phyloP scores from a whole-genome alignment of 352 stramenopile species.

The Elongisporangium prolatum region DNA sequence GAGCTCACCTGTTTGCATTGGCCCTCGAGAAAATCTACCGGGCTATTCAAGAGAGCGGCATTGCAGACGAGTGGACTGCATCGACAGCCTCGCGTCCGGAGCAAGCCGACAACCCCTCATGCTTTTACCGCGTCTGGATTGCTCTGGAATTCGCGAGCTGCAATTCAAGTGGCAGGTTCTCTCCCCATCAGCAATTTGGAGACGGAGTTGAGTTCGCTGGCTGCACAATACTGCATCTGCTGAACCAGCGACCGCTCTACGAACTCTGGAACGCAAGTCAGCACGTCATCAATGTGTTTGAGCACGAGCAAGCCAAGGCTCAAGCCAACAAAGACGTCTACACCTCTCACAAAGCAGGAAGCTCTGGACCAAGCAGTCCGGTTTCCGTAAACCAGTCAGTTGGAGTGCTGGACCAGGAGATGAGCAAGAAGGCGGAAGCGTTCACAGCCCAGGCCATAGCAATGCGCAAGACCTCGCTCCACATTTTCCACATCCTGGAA shows the following conservation, averaged over 20 bases:
- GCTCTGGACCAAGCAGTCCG: slow-evolving; percentile 1
- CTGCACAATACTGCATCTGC: slow-evolving; percentile 48
- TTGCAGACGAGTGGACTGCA: slow-evolving; percentile 37
- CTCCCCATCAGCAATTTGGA: slow-evolving; percentile 36
- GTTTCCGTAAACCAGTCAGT: neutral
- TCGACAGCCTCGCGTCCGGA: slow-evolving; percentile 28
- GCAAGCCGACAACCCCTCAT: slow-evolving; percentile 31
- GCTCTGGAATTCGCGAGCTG: slow-evolving; percentile 63
- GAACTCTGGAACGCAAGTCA: slow-evolving; percentile 61
- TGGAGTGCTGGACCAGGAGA: slow-evolving; percentile 33
- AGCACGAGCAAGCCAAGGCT: slow-evolving; percentile 22
- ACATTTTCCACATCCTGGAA: slow-evolving; percentile 43
- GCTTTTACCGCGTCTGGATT: slow-evolving; percentile 62
- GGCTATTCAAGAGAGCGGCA: slow-evolving; percentile 26
- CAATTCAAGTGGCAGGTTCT: slow-evolving; percentile 13
- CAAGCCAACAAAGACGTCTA: slow-evolving; percentile 7
- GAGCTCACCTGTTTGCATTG: slow-evolving; percentile 5
- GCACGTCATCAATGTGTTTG: slow-evolving; percentile 39
- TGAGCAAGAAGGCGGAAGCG: slow-evolving; percentile 28
- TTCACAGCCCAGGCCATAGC: slow-evolving; percentile 33
- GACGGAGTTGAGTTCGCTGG: slow-evolving; percentile 61
- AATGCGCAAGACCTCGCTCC: slow-evolving; percentile 25
- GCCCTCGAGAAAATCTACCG: slow-evolving; percentile 18
- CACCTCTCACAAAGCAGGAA: slow-evolving; percentile 8
- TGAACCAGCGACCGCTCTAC: slow-evolving; percentile 45